phyloP scores from a whole-genome alignment of 2,329 filamentous ascomycete genomes.

The Intubia oerlemansii region DNA sequence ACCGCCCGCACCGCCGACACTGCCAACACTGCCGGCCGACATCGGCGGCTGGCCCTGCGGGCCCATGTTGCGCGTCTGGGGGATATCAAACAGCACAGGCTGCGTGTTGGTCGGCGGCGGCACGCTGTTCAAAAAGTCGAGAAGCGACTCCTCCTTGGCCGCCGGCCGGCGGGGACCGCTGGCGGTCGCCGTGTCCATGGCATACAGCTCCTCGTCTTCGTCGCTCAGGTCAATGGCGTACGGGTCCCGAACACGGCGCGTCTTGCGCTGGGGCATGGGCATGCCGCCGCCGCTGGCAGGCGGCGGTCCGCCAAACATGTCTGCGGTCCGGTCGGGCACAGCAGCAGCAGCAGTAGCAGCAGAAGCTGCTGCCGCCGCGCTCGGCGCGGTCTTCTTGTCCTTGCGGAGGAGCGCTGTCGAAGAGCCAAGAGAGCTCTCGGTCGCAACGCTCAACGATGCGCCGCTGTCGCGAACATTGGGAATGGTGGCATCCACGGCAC shows the following conservation, averaged over 20 bases:
- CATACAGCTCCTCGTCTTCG: slow-evolving; percentile 28
- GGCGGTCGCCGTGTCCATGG: slow-evolving; percentile 3
- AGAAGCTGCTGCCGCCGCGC: no score
- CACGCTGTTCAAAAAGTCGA: slow-evolving; percentile 52
- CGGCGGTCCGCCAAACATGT: no score
- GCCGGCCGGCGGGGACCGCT: slow-evolving; percentile 18
- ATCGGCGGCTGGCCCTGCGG: no score
- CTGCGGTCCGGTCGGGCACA: no score
- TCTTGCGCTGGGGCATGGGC: slow-evolving; percentile 48
- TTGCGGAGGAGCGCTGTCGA: slow-evolving; percentile 43
- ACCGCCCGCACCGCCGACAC: no score
- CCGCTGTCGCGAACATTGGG: slow-evolving; percentile 34
- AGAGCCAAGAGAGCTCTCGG: slow-evolving; percentile 53
- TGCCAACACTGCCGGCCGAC: no score
- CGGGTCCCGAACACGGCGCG: slow-evolving; percentile 61
- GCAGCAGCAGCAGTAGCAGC: no score
- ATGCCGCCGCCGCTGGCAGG: no score
- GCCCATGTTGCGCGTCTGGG: slow-evolving; percentile 13
- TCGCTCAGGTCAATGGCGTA: slow-evolving; percentile 80
- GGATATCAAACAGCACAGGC: slow-evolving; percentile 14
- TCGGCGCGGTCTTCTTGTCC: slow-evolving; percentile 8
- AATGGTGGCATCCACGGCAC: slow-evolving; percentile 33
- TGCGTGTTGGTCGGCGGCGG: slow-evolving; percentile 37
- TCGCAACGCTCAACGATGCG: slow-evolving; percentile 28
- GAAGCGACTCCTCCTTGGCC: slow-evolving; percentile 43